Evolutionary conservation across 2,329 filamentous ascomycete species (phyloP).

Genomic region (Penicillium brasilianum): DNA sequence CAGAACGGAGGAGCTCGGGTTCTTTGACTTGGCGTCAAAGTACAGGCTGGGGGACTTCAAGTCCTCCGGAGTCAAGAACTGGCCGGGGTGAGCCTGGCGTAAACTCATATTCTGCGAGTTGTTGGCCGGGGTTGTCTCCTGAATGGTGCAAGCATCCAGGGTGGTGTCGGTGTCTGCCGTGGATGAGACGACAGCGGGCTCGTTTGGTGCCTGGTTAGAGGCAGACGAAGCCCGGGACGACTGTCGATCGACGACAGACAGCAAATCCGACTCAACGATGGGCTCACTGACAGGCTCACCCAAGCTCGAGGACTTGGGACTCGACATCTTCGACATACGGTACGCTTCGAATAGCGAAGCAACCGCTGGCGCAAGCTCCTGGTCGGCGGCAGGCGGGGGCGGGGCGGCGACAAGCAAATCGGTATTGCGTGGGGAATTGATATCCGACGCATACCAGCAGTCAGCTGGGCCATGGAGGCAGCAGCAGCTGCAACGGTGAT

Average conservation of each 20-base stretch:
- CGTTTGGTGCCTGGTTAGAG: background rate
- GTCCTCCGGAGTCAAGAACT: background rate
- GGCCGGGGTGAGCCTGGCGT: background rate
- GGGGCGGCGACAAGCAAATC: background rate
- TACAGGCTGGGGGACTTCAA: conserved; percentile 7
- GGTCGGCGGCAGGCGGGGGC: background rate
- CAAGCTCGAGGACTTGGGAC: conserved; percentile 5
- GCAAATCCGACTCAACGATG: background rate
- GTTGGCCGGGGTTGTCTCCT: background rate
- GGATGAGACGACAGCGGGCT: background rate
- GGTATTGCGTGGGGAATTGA: background rate
- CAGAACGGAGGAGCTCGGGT: background rate
- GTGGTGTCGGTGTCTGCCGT: background rate
- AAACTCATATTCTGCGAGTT: background rate
- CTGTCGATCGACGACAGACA: background rate
- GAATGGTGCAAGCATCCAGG: background rate
- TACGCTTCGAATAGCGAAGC: background rate
- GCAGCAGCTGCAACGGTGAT: conserved; percentile 12
- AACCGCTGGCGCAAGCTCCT: background rate
- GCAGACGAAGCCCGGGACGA: background rate
- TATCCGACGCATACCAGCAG: background rate
- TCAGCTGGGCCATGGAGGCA: conserved; percentile 11
- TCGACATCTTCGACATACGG: background rate
- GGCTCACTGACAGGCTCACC: conserved; percentile 4
- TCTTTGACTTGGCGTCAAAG: conserved; percentile 15